A percentile compares a stretch with the other conserved stretches of the same genome.
These are phyloP conservation scores for Cytidiella melzeri DNA, from an alignment of 768 basidiomycete species.

Conservation along the genomic window DNA sequence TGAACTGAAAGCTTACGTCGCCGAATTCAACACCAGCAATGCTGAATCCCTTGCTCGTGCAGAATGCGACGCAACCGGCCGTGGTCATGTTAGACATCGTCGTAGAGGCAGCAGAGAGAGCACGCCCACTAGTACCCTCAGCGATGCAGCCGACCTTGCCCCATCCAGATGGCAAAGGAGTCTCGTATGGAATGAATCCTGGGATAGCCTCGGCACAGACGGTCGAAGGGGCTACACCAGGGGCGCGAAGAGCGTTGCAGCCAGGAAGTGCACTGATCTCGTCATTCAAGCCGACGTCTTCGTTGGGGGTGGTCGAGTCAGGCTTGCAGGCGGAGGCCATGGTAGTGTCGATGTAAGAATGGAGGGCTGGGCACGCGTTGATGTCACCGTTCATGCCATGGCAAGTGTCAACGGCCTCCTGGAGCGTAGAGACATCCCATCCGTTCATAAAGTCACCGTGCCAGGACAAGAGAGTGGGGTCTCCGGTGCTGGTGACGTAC, in stretches of 20 bases:
- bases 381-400: slow-evolving; percentile 20
- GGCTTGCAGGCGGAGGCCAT: slow-evolving; percentile 16
- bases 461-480: slow-evolving; percentile 19
- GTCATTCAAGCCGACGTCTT: slow-evolving; percentile 12
- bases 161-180: slow-evolving; percentile 16
- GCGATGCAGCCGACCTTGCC: slow-evolving; percentile 19
- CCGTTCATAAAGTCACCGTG: slow-evolving; percentile 22
- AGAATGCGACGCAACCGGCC: slow-evolving; percentile 19
- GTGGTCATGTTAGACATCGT: slow-evolving; percentile 17
- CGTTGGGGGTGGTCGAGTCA: slow-evolving; percentile 13
- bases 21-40: slow-evolving; percentile 24
- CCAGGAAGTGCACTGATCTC: slow-evolving; percentile 19
- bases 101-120: slow-evolving; percentile 16
- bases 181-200: slow-evolving; percentile 9
- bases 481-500: slow-evolving; percentile 19
- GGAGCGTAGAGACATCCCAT: slow-evolving; percentile 18
- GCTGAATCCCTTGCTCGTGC: slow-evolving; percentile 19
- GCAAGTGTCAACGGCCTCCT: slow-evolving; percentile 21
- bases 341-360: slow-evolving; percentile 15
- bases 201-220: slow-evolving; percentile 10
- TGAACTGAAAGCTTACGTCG: slow-evolving; percentile 14
- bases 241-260: slow-evolving; percentile 20
- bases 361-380: slow-evolving; percentile 16
- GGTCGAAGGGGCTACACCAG: slow-evolving; percentile 3
- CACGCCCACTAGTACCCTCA: slow-evolving; percentile 20